Base-by-base conservation (phyloP, 2,329 filamentous ascomycete genomes). In the Beauveria asiatica region DNA sequence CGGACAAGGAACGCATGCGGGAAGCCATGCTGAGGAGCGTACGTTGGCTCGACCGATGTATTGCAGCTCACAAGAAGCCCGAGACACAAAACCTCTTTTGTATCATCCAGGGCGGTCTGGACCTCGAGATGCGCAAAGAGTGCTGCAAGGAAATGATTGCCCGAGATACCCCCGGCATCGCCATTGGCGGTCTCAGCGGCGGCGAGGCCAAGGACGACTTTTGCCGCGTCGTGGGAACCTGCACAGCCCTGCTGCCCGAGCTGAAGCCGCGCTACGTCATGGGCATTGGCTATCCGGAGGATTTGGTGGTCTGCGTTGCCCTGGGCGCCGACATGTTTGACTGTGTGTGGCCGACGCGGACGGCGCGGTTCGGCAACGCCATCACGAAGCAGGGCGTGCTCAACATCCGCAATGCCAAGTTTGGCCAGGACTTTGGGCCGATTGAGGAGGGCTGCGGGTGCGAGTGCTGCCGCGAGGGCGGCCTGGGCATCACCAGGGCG, bases 311-410 rank as follows among this genome's bases (percentile, higher is more conserved):
- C 44, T 95, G 91, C 57, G 87, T 97, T 4, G 94, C 94, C 1
- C 81, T 99, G 0, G 94, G 94, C 3, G 94, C 94, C 53, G 94
- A 99, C 75, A 99, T 99, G 94, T 99, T 99, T 71, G 94, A 99
- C 75, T 99, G 95, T 70, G 94, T 99, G 7, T 99, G 94, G 94
- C 95, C 94, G 1, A 97, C 94, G 5, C 82, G 94, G 58, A 99
- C 94, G 41, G 94, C 94, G 70, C 86, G 94, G 39, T 99, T 99
- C 70, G 94, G 95, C 62, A 97, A 97, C 70, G 94, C 93, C 42
- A 84, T 99, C 61, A 97, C 93, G 2, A 83, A 84, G 60, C 68
- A 79, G 46, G 95, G 94, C 11, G 83, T 90, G n/a, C 76, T 97
- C 50, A 97, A 96, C 71, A 77, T 99, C 51, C 87, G 90, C 63